A percentile compares a stretch with the other conserved stretches of the same genome.
Conservation (phyloP, 352 stramenopile species). For the Saprolegnia diclina region DNA sequence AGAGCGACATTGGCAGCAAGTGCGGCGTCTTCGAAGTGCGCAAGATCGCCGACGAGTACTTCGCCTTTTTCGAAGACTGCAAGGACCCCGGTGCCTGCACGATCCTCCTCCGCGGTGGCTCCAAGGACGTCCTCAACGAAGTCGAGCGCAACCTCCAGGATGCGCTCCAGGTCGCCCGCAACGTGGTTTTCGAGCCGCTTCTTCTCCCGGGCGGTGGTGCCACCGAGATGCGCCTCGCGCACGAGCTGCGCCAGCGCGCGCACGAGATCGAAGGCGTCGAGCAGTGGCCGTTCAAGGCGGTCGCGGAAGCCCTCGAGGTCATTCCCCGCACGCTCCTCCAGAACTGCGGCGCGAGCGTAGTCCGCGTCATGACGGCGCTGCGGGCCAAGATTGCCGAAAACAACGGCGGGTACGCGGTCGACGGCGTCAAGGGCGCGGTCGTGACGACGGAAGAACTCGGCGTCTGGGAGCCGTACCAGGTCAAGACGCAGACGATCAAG, state of each 20-base stretch:
- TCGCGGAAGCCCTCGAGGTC: conserved; percentile 97
- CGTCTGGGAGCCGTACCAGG: conserved; percentile 99
- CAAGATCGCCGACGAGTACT: conserved; percentile 94
- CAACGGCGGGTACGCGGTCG: conserved; percentile 65
- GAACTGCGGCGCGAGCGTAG: conserved; percentile 99
- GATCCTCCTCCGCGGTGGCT: conserved; percentile 96
- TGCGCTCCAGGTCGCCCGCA: conserved; percentile 99
- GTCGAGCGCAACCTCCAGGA: conserved; percentile 99
- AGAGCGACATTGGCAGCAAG: conserved; percentile 97
- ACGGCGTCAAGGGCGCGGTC: conserved; percentile 86
- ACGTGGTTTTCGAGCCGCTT: conserved; percentile 97
- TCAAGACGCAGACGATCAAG: conserved; percentile 99
- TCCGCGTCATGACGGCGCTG: conserved; percentile 97
- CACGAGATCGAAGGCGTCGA: conserved; percentile 93
- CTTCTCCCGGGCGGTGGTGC: conserved; percentile 94
- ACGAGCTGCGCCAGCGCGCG: conserved; percentile 90
- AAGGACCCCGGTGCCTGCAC: conserved; percentile 97
- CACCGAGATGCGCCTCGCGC: conserved; percentile 98
- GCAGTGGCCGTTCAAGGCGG: conserved; percentile 96
- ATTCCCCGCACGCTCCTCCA: conserved; percentile 98
- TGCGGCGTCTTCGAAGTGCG: conserved; percentile 98
- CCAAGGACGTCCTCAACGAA: conserved; percentile 99
- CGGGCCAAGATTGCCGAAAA: conserved; percentile 88
- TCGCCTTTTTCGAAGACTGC: conserved; percentile 99
- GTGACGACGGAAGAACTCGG: conserved; percentile 93